A percentile compares a stretch with the other conserved stretches of the same genome.
Evolutionary conservation across 345 rosid species (phyloP).

Genomic region (Xanthoceras sorbifolium): DNA sequence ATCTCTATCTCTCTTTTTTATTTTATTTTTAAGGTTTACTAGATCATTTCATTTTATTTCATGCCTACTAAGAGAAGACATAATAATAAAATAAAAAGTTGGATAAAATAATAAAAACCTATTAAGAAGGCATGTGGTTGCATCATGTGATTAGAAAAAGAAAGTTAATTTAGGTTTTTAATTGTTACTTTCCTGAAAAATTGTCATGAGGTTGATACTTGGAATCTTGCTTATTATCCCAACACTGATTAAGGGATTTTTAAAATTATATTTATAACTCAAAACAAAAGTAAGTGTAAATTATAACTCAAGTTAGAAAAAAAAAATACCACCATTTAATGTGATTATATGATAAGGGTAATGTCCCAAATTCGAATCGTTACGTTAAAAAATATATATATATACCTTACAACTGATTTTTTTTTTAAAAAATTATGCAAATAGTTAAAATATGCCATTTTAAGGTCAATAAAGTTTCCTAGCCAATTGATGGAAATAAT

Average conservation of each 20-base stretch:
- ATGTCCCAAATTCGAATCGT: too few species aligned
- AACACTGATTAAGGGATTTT: not conserved
- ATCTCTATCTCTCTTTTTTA: not conserved
- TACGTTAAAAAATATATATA: too few species aligned
- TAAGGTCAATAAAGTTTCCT: not conserved
- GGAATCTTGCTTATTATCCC: not conserved
- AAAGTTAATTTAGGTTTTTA: not conserved
- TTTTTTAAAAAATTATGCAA: too few species aligned
- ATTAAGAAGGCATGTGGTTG: slow-evolving; percentile 4
- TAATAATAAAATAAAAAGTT: not conserved
- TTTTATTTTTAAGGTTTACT: not conserved
- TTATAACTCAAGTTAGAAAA: too few species aligned
- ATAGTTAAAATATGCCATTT: not conserved
- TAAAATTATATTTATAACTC: too few species aligned
- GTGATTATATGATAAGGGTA: too few species aligned
- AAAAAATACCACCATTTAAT: too few species aligned
- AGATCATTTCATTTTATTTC: too few species aligned
- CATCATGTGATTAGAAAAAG: slow-evolving; percentile 5
- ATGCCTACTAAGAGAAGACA: not conserved
- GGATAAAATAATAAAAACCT: not conserved
- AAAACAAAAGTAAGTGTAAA: too few species aligned
- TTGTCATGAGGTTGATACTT: not conserved
- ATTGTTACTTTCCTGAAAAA: not conserved
- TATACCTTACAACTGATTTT: too few species aligned
- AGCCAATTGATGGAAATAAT: not conserved